These are phyloP conservation scores for Ramaria sp. DNA, from an alignment of 768 basidiomycete species.

Conservation along the genomic window DNA sequence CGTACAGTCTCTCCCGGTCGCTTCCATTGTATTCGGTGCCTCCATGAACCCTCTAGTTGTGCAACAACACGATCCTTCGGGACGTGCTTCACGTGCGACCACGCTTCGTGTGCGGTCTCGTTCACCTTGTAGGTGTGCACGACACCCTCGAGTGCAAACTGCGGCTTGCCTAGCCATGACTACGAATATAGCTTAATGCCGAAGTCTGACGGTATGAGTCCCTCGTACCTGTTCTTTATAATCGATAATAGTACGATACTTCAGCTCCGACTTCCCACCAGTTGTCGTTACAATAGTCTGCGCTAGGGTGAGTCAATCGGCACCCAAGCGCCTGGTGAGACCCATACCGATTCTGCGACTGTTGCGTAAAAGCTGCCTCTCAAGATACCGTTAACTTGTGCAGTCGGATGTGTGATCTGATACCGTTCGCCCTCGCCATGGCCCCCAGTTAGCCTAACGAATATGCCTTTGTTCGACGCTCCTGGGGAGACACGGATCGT, in stretches of 20 bases:
- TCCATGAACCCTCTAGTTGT: conserved; percentile 83
- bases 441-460: conserved; percentile 64
- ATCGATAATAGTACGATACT: conserved; percentile 75
- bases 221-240: conserved; percentile 87
- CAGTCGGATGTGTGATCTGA: conserved; percentile 82
- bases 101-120: conserved; percentile 47
- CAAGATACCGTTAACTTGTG: conserved; percentile 84
- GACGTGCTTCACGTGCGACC: conserved; percentile 86
- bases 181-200: conserved; percentile 11
- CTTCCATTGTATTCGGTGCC: conserved; percentile 71
- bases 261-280: conserved; percentile 45
- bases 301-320: neutral
- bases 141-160: conserved; percentile 79
- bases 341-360: conserved; percentile 46
- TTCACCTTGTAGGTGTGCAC: conserved; percentile 72
- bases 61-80: conserved; percentile 69
- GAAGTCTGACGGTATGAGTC: neutral
- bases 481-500: conserved; percentile 77
- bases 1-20: conserved; percentile 25
- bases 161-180: conserved; percentile 88
- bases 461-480: conserved; percentile 79
- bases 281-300: conserved; percentile 67
- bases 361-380: conserved; percentile 90
- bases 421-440: conserved; percentile 72
- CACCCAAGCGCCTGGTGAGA: conserved; percentile 3